Evolutionary conservation across 192 early-diverging fungal species (phyloP).

Genomic region (Gamsiella multidivaricata): DNA sequence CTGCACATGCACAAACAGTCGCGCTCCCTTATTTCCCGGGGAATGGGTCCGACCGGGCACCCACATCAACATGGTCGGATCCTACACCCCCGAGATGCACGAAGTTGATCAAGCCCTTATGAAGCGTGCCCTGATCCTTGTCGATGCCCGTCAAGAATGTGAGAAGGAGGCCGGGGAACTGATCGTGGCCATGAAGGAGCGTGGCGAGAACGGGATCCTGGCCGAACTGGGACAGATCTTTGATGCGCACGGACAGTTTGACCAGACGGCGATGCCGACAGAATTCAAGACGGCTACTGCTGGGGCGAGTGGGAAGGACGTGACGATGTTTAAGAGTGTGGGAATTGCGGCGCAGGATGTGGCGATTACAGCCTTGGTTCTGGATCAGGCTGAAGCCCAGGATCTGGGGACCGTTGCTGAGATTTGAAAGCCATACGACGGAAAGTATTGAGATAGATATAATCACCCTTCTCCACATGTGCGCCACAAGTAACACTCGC

Average conservation of each 20-base stretch:
- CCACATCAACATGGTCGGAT: conserved; percentile 65
- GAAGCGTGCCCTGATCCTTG: conserved; percentile 35
- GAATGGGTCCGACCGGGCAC: conserved; percentile 53
- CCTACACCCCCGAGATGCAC: conserved; percentile 61
- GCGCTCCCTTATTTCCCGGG: conserved; percentile 54
- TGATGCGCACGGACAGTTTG: conserved; percentile 20
- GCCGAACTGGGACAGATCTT: conserved; percentile 33
- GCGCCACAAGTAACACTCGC: too few relatives aligned
- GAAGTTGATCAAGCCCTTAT: conserved; percentile 60
- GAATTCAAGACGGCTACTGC: too few relatives aligned
- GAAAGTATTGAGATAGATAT: too few relatives aligned
- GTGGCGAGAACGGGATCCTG: conserved; percentile 24
- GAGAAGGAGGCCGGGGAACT: conserved; percentile 62
- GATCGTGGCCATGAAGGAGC: conserved; percentile 51
- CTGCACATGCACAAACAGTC: conserved; percentile 64
- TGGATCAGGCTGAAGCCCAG: conserved; percentile 51
- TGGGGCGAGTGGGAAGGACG: too few relatives aligned
- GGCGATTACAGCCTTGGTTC: conserved; percentile 58
- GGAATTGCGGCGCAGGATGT: conserved; percentile 67
- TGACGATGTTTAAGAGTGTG: conserved; percentile 67
- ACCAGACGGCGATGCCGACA: neutral
- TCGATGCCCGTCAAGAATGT: conserved; percentile 58
- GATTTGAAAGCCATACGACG: conserved; percentile 35
- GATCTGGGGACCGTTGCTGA: conserved; percentile 51
- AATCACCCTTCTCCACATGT: too few relatives aligned